Base-by-base conservation (phyloP, 208 protist species). In the Leishmania martiniquensis region DNA sequence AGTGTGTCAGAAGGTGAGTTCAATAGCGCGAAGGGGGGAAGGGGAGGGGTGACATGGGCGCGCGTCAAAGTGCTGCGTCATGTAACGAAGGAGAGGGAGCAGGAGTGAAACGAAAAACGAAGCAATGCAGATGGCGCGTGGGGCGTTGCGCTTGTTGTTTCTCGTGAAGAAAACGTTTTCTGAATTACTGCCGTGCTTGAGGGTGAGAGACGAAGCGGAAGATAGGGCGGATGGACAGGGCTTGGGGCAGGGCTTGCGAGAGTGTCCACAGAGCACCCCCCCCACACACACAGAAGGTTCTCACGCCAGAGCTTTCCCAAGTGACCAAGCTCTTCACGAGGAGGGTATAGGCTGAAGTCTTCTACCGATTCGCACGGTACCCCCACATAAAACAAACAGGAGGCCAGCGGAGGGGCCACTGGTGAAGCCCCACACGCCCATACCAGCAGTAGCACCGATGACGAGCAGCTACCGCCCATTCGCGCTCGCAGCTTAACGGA, bases 401-500 rank as follows among this genome's bases (percentile, higher is more conserved):
- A 32, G 22, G 22, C 25, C 54, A 17, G 54, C 54, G 22, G 54
- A 59, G 54, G 54, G 22, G 25, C n/a, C 9, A 59, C 29, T 37
- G 44, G 37, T 17, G 62, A 45, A 37, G 34, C n/a, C 20, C 20
- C 37, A 34, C 34, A 44, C 3, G 17, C 13, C 12, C n/a, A 13
- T 22, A 32, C 65, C 2, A 12, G 32, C 13, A 65, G 59, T 22
- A 10, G 13, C 2, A 39, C 59, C 29, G 32, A 39, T 42, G 15
- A 60, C 22, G 59, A 9, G 32, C 59, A 65, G n/a, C 32, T 32
- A 25, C 9, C 2, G 13, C 42, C 2, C 49, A n/a, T 51, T 34
- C 10, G 2, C 9, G n/a, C 5, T 39, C 10, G 6, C 47, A 17
- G 54, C 17, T 44, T 75, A 75, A 34, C 59, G 44, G 29, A 92